Percentiles rank a stretch among this genome's conserved stretches.
Conservation (phyloP, 2,329 filamentous ascomycete species). For the Talaromyces islandicus region DNA sequence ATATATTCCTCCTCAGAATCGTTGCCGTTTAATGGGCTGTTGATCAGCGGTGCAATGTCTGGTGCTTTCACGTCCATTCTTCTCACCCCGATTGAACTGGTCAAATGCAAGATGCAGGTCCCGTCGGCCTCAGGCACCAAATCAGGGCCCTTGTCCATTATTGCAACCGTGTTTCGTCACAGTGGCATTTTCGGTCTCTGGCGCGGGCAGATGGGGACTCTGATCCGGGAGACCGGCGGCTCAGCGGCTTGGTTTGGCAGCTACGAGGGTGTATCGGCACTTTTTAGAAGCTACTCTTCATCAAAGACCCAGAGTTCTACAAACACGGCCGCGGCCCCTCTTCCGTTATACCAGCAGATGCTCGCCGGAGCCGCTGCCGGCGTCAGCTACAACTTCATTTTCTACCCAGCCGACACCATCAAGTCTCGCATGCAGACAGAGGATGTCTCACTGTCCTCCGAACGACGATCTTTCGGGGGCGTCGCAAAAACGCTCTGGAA, state of each 20-base stretch:
- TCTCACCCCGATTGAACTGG: slow-evolving; percentile 89
- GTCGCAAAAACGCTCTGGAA: slow-evolving; percentile 72
- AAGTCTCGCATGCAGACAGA: slow-evolving; percentile 96
- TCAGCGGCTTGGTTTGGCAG: slow-evolving; percentile 92
- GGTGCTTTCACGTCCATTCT: slow-evolving; percentile 86
- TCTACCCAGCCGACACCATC: slow-evolving; percentile 95
- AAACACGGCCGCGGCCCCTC: slow-evolving; percentile 30
- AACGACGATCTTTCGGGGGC: slow-evolving; percentile 61
- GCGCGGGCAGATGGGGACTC: slow-evolving; percentile 87
- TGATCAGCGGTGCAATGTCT: slow-evolving; percentile 75
- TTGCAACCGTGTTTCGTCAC: slow-evolving; percentile 72
- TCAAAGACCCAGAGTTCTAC: slow-evolving; percentile 2
- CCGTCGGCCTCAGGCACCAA: slow-evolving; percentile 41
- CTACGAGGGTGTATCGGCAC: slow-evolving; percentile 71
- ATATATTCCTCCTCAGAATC: slow-evolving; percentile 51
- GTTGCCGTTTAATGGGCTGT: slow-evolving; percentile 68
- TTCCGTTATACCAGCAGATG: slow-evolving; percentile 83
- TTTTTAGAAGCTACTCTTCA: slow-evolving; percentile 54
- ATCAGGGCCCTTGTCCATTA: slow-evolving; percentile 62
- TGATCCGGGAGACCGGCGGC: slow-evolving; percentile 90
- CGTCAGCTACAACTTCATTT: slow-evolving; percentile 92
- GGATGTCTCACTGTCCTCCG: slow-evolving; percentile 44
- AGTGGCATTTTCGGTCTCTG: slow-evolving; percentile 85
- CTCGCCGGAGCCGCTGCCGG: slow-evolving; percentile 81
- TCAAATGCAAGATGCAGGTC: slow-evolving; percentile 98